Evolutionary conservation across 306 rosid species (phyloP), one percentile per base, ranked within the genome.

Genomic region (Pterocarpus macrocarpus): DNA sequence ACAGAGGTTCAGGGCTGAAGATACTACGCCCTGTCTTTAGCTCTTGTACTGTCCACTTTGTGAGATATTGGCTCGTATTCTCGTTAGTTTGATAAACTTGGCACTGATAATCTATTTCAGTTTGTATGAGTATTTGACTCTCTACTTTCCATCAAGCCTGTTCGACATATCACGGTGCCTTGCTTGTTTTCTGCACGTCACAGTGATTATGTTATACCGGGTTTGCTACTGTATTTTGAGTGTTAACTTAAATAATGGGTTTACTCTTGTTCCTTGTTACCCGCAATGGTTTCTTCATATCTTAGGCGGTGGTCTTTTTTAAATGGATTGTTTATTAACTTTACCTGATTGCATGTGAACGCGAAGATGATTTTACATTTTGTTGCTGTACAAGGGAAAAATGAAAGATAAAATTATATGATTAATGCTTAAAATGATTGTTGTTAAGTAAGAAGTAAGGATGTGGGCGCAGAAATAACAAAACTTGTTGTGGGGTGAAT

Each of bases 1-100:
- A 56, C 32, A 2, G 73, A 64, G 56, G 30, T 78, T 57, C 34
- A 43, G 71, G 16, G 88, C 81, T 12, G 74, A 69, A 77, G 71
- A 72, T 45, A 28, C 30, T 52, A 22, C 5, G 5, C 22, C 22
- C 63, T 69, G 76, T 63, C 67, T 32, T 77, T 2, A 49, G 71
- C 45, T 69, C 56, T 43, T 57, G 49, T 43, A 67, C 68, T 30
- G 69, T 73, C 69, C 3, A n/a, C 50, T 69, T 63, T n/a, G 80
- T 62, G 83, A 80, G 88, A 83, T 71, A 52, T 62, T 39, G 73
- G 82, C 85, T 84, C 82, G 39, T 47, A 34, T 77, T 77, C 72
- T 68, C 81, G 12, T 66, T 28, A 55, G 66, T 62, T 72, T 49
- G 77, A 47, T 76, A 45, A 70, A 22, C 81, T 68, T 50, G 38